Evolutionary conservation across 2,329 filamentous ascomycete genomes (phyloP).

Genomic region (Fusarium zealandicum): DNA sequence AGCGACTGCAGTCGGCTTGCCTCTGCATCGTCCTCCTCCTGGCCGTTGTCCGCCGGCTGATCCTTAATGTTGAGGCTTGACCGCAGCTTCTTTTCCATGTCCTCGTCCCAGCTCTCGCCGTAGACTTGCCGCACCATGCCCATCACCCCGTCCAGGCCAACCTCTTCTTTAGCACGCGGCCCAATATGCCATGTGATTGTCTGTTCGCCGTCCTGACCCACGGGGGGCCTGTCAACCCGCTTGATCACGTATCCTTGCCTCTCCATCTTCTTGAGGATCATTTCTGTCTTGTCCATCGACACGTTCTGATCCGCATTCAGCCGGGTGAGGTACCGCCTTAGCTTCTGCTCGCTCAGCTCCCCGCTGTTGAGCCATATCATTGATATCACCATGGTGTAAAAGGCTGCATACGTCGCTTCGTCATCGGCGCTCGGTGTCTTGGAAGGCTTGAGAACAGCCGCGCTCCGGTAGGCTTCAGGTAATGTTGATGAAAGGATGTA

Average conservation of each 20-base stretch:
- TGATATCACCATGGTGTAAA: conserved; percentile 82
- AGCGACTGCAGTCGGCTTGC: conserved; percentile 19
- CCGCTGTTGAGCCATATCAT: conserved; percentile 79
- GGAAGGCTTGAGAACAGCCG: conserved; percentile 72
- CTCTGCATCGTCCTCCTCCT: conserved; percentile 34
- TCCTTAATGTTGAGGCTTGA: conserved; percentile 65
- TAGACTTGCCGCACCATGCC: conserved; percentile 71
- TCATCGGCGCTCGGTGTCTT: conserved; percentile 68
- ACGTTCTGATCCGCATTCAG: conserved; percentile 79
- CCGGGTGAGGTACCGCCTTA: conserved; percentile 76
- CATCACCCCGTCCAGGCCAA: conserved; percentile 78
- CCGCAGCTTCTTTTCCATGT: conserved; percentile 66
- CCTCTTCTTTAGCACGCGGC: conserved; percentile 83
- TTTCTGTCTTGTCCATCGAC: conserved; percentile 77
- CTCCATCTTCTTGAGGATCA: conserved; percentile 75
- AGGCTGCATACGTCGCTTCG: conserved; percentile 80
- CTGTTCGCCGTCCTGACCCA: conserved; percentile 71
- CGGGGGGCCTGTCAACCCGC: conserved; percentile 67
- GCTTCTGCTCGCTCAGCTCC: conserved; percentile 76
- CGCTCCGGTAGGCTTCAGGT: conserved; percentile 70
- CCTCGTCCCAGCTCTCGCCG: conserved; percentile 56
- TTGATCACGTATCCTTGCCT: conserved; percentile 85
- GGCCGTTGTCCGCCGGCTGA: conserved; percentile 24
- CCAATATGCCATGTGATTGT: conserved; percentile 84
- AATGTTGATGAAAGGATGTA: conserved; percentile 82